A percentile compares a stretch with the other conserved stretches of the same genome.
These are phyloP conservation scores for Alternaria conjuncta DNA, from an alignment of 2,329 filamentous ascomycete species.

Conservation along the genomic window DNA sequence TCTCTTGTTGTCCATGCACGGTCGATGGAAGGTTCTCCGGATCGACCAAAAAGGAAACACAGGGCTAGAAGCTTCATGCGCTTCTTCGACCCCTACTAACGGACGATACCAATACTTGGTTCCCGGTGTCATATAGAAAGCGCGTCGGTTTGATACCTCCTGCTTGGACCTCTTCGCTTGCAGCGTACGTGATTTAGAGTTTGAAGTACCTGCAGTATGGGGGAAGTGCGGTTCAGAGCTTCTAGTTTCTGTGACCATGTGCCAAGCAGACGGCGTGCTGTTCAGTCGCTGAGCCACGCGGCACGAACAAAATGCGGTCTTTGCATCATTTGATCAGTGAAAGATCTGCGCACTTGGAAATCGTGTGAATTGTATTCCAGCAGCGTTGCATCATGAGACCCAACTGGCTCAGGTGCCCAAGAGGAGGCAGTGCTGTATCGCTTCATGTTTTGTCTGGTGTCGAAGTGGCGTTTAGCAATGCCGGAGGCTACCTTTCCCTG, in stretches of 20 bases:
- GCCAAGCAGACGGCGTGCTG: neutral
- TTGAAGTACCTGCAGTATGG: neutral
- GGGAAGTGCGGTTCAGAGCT: neutral
- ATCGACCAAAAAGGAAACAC: neutral
- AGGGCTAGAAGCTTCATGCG: neutral
- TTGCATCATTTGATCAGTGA: neutral
- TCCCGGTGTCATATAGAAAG: neutral
- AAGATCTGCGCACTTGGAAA: neutral
- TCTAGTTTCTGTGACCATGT: neutral
- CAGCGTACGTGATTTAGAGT: neutral
- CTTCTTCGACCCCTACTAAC: neutral
- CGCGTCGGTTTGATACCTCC: neutral
- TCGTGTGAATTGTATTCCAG: neutral
- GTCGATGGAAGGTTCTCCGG: neutral
- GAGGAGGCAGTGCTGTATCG: conserved; percentile 1
- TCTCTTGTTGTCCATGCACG: neutral
- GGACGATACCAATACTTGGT: neutral
- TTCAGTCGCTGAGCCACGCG: neutral
- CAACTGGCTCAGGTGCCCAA: neutral
- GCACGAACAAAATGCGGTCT: neutral
- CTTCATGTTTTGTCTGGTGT: neutral
- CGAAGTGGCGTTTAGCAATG: conserved; percentile 1
- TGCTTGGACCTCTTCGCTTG: neutral
- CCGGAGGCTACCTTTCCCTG: neutral
- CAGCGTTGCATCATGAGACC: neutral